Percentiles rank a stretch among this genome's conserved stretches.
phyloP scores from a whole-genome alignment of 2,329 filamentous ascomycete genomes.

The Lomentospora prolificans region DNA sequence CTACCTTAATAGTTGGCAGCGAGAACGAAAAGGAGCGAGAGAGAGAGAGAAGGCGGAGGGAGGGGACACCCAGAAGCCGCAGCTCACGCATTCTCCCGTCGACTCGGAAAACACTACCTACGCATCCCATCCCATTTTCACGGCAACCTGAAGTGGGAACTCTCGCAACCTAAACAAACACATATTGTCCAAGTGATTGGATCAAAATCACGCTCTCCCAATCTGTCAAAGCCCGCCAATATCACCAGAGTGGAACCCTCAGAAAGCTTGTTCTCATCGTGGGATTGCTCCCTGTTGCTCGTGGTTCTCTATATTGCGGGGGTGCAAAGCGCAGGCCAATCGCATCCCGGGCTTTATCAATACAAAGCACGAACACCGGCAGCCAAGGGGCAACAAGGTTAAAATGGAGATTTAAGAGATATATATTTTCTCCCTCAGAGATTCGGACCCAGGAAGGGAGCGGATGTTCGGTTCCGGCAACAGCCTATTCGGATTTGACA shows the following conservation, averaged over 20 bases:
- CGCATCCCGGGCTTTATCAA: not conserved
- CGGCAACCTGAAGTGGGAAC: not conserved
- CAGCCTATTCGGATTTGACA: not conserved
- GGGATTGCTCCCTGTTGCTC: too few relatives aligned
- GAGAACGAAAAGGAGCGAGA: not conserved
- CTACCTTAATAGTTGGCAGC: not conserved
- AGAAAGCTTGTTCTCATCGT: too few relatives aligned
- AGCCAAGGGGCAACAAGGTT: not conserved
- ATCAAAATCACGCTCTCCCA: not conserved
- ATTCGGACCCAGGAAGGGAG: not conserved
- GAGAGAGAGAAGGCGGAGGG: not conserved
- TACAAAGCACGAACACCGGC: not conserved
- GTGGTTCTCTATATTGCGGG: not conserved
- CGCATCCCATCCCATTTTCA: not conserved
- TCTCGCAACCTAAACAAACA: not conserved
- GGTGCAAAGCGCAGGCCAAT: not conserved
- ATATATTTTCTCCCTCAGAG: not conserved
- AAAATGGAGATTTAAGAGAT: not conserved
- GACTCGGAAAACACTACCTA: not conserved
- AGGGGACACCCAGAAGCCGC: not conserved
- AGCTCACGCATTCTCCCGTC: not conserved
- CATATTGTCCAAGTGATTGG: not conserved
- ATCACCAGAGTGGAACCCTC: not conserved
- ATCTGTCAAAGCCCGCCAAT: not conserved
- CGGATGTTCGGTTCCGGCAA: slow-evolving; percentile 1